Percentiles rank a stretch among this genome's conserved stretches.
These are phyloP conservation scores for Nakaseomyces bracarensis DNA, from an alignment of 1,139 yeast genomes.

Conservation along the genomic window DNA sequence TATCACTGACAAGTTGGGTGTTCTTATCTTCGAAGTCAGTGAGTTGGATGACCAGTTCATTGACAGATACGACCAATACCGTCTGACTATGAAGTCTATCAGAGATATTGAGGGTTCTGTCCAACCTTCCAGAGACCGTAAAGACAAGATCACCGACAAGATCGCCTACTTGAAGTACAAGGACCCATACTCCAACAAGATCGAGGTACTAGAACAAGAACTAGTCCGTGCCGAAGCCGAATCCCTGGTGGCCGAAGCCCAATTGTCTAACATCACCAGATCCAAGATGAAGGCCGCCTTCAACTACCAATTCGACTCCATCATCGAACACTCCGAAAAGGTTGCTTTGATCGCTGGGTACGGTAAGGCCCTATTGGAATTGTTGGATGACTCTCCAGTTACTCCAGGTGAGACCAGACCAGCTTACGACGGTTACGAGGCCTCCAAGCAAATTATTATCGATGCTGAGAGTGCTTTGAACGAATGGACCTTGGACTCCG, in stretches of 20 bases:
- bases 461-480: conserved; percentile 96
- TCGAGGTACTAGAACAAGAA: conserved; percentile 92
- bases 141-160: conserved; percentile 94
- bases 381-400: conserved; percentile 92
- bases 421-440: conserved; percentile 96
- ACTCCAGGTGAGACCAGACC: conserved; percentile 99
- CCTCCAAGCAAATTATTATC: conserved; percentile 92
- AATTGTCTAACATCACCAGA: conserved; percentile 93
- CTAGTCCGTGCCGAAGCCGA: conserved; percentile 98
- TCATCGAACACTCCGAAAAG: conserved; percentile 95
- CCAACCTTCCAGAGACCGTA: conserved; percentile 97
- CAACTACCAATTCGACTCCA: conserved; percentile 93
- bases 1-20: conserved; percentile 95
- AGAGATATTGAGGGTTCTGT: conserved; percentile 96
- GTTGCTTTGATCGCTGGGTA: conserved; percentile 95
- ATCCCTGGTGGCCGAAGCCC: conserved; percentile 97
- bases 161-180: conserved; percentile 96
- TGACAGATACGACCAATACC: conserved; percentile 96
- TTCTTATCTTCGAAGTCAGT: conserved; percentile 89
- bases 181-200: conserved; percentile 96
- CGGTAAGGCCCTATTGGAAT: conserved; percentile 94
- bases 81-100: conserved; percentile 88
- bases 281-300: conserved; percentile 96
- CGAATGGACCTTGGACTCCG: conserved; percentile 93
- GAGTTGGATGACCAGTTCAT: conserved; percentile 97